A percentile compares a stretch with the other conserved stretches of the same genome.
Evolutionary conservation across 495 filamentous ascomycete genomes (phyloP).

Genomic region (Aspergillus heteromorphus): DNA sequence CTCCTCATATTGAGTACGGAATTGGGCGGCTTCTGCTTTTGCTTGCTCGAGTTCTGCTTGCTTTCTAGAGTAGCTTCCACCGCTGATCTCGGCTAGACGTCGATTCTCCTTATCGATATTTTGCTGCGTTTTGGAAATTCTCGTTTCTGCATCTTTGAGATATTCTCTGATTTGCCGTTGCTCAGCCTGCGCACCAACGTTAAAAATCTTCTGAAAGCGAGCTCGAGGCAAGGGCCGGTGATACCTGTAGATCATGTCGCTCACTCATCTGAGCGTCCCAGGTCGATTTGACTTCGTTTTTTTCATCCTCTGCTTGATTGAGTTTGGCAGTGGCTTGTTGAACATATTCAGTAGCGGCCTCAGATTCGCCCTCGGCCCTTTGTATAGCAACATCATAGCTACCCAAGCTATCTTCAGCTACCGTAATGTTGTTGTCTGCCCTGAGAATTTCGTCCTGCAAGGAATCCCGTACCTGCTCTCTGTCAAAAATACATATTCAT

Average conservation of each 20-base stretch:
- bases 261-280: conserved; percentile 37
- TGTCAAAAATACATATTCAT: conserved; percentile 1
- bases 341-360: conserved; percentile 51
- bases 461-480: conserved; percentile 28
- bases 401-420: conserved; percentile 33
- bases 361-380: conserved; percentile 39
- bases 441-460: conserved; percentile 28
- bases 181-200: conserved; percentile 33
- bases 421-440: conserved; percentile 35
- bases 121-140: conserved; percentile 33
- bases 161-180: conserved; percentile 47
- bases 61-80: conserved; percentile 46
- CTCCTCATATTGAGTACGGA: conserved; percentile 25
- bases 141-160: conserved; percentile 36
- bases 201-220: conserved; percentile 8
- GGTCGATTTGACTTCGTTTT: conserved; percentile 32
- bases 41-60: conserved; percentile 44
- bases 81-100: conserved; percentile 47
- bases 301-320: conserved; percentile 39
- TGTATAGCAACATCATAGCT: conserved; percentile 39
- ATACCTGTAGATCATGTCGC: conserved; percentile 44
- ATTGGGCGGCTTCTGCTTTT: conserved; percentile 25
- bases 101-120: conserved; percentile 44
- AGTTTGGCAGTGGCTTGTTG: conserved; percentile 46
- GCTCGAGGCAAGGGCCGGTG: not conserved